Evolutionary conservation across 768 basidiomycete genomes (phyloP), one percentile per base, ranked within the genome.

Genomic region (Cubamyces lactineus): DNA sequence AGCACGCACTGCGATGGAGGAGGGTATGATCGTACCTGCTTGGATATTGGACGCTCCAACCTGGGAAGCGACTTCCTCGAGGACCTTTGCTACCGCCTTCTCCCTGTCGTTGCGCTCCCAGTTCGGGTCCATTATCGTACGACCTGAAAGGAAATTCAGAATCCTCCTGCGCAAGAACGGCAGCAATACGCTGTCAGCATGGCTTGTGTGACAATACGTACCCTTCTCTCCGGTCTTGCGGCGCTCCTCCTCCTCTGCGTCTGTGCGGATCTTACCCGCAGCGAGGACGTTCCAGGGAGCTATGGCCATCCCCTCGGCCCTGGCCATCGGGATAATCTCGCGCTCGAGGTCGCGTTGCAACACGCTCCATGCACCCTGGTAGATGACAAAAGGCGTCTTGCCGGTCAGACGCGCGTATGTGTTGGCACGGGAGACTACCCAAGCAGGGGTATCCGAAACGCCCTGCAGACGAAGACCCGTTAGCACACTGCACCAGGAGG

Each of bases 11-110:
- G 9, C 1, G 9, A 34, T 34, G 34, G 9, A 34, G 9, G 34
- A 34, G 34, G 34, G 5, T 7, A 34, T 34, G 5, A 6, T 6
- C 42, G 23, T 30, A 47, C 23, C 42, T 5, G 48, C 38, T 19
- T 40, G 46, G 40, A 62, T 41, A 59, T 8, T 69, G 59, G 0
- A 72, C 30, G 6, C 75, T 0, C 82, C 82, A 6, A 84, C 73
- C 64, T 84, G 79, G 16, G 66, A 65, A 2, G 83, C 82, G 8
- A 85, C 78, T 51, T 79, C 77, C 64, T 81, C 81, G 19, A 84
- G 70, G 0, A 77, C 82, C 3, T 69, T 61, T 45, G 75, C 75
- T 16, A 82, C 68, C 24, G 71, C 73, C 53, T 66, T 58, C 11
- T 69, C 62, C 1, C 71, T 41, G 5, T 34, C 68, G n/a, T 49